Base-by-base conservation (phyloP, 2,329 filamentous ascomycete genomes). In the Pseudogymnoascus verrucosus region DNA sequence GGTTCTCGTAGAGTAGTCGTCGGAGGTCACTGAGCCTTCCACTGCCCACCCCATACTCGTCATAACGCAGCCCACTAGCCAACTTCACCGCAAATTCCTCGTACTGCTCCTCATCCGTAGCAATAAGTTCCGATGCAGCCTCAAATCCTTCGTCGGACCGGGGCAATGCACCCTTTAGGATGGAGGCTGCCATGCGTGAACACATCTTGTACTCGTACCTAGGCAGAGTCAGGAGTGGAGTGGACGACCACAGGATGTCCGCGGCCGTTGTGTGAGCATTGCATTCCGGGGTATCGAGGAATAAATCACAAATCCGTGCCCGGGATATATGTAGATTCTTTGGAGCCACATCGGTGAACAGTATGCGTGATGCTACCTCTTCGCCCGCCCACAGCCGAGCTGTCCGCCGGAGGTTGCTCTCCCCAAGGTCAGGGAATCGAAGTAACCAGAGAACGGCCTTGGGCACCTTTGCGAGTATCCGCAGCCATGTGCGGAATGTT, bases 141-240 rank as follows among this genome's bases (percentile, higher is more conserved):
- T 78, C 79, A 5, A 78, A 77, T 2, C 93, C 92, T n/a, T 86
- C 84, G 1, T 79, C 76, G 0, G 79, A 82, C 68, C 86, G 88
- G 0, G 95, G 95, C 3, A 99, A 78, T 0, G 95, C 95, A 14
- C 95, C 95, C 67, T 87, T 90, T 31, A 99, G 81, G 64, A 99
- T 98, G 10, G 91, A 96, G 5, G 95, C 93, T 5, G 93, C 95
- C 89, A 99, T 99, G 62, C 95, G 89, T 47, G 91, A 96, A 76
- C 95, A 99, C 95, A 99, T 99, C 77, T 99, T 99, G 78, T 97
- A 97, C 61, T 89, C 85, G 75, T 98, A 97, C 37, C 95, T 85
- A 10, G 95, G 93, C 31, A 95, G 81, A 0, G 95, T 99, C 28
- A 99, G 80, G 21, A 99, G 79, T 4, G 95, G 95, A 0, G 95